Conservation (phyloP, 331 rosid species). For the Acacia concinna region DNA sequence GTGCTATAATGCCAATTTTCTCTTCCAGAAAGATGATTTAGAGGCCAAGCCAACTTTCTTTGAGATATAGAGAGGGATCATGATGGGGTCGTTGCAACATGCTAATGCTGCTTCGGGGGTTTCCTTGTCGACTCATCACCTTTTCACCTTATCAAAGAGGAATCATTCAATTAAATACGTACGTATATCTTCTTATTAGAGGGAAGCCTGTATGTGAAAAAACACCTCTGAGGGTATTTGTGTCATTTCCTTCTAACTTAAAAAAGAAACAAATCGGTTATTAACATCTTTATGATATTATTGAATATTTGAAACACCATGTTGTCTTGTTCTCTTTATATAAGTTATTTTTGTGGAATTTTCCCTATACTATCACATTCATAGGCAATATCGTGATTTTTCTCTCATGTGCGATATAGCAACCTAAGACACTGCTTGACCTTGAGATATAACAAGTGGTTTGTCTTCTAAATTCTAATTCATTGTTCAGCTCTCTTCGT, state of each 20-base stretch:
- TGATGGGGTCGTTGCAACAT: background rate
- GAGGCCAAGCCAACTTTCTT: background rate
- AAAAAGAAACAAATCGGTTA: no score
- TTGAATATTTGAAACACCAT: no score
- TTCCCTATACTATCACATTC: no score
- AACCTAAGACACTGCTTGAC: background rate
- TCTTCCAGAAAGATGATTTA: conserved; percentile 18
- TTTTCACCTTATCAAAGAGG: background rate
- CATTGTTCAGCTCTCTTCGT: background rate
- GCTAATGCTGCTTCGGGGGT: background rate
- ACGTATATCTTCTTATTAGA: no score
- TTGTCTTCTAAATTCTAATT: background rate
- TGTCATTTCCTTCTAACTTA: no score
- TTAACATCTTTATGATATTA: no score
- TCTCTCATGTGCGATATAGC: background rate
- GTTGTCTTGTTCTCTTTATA: no score
- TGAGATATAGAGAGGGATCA: background rate
- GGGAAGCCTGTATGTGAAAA: no score
- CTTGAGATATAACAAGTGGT: background rate
- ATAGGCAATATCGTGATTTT: background rate
- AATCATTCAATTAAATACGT: no score
- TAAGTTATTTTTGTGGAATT: no score
- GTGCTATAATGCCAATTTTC: conserved; percentile 22
- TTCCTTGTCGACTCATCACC: background rate
- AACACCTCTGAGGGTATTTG: no score